phyloP scores from a whole-genome alignment of 2,329 filamentous ascomycete species.

The Aspergillus fumigatiaffinis region DNA sequence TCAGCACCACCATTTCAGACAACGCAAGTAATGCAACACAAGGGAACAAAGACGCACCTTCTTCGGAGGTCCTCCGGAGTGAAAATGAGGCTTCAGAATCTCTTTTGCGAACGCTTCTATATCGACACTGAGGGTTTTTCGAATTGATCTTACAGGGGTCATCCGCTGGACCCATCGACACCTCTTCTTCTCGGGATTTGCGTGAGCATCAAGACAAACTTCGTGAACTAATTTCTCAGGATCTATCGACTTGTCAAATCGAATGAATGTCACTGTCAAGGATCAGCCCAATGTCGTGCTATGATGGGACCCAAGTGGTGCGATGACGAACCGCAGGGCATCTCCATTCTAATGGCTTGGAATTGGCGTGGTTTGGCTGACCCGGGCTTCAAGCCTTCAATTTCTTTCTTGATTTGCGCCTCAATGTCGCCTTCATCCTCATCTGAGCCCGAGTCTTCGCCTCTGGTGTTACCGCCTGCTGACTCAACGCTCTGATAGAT shows the following conservation, averaged over 20 bases:
- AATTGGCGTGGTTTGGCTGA: conserved; percentile 47
- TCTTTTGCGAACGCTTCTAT: conserved; percentile 54
- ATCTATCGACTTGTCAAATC: conserved; percentile 53
- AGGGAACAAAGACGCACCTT: conserved; percentile 44
- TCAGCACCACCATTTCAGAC: neutral
- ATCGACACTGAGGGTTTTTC: conserved; percentile 55
- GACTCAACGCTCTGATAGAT: conserved; percentile 16
- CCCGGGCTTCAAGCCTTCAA: conserved; percentile 50
- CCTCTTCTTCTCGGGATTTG: conserved; percentile 48
- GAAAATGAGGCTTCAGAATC: conserved; percentile 58
- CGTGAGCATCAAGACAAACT: conserved; percentile 55
- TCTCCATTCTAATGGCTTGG: conserved; percentile 51
- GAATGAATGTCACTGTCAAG: conserved; percentile 54
- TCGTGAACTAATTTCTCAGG: conserved; percentile 57
- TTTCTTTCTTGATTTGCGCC: conserved; percentile 56
- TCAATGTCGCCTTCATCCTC: conserved; percentile 53
- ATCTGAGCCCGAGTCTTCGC: conserved; percentile 26
- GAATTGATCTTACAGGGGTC: conserved; percentile 56
- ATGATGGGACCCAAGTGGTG: conserved; percentile 8
- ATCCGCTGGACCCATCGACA: conserved; percentile 58
- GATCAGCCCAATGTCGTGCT: conserved; percentile 18
- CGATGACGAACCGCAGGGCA: conserved; percentile 41
- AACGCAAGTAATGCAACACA: neutral
- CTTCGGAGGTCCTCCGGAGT: conserved; percentile 47
- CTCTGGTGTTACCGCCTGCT: conserved; percentile 15